Percentiles rank a stretch among this genome's conserved stretches.
These are phyloP conservation scores for Xylaria hypoxylon DNA, from an alignment of 2,329 filamentous ascomycete species.

Conservation along the genomic window DNA sequence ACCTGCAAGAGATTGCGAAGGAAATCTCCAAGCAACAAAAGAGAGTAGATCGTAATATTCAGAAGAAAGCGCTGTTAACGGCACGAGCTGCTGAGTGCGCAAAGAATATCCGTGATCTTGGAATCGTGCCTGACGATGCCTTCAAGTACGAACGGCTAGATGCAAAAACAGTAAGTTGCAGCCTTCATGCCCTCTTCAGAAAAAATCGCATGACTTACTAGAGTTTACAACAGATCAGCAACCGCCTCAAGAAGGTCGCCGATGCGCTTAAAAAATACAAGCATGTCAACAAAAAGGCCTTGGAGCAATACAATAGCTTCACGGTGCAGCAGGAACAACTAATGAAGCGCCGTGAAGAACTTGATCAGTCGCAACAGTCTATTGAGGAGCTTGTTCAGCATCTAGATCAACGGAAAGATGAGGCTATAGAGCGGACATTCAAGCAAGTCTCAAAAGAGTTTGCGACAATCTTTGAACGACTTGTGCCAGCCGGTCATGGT, in stretches of 20 bases:
- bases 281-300: slow-evolving; percentile 99
- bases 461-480: slow-evolving; percentile 89
- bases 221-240: slow-evolving; percentile 61
- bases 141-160: slow-evolving; percentile 91
- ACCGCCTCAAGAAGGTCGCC: slow-evolving; percentile 87
- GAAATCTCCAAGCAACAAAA: slow-evolving; percentile 89
- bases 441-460: slow-evolving; percentile 97
- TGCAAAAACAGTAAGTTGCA: slow-evolving; percentile 73
- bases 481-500: slow-evolving; percentile 93
- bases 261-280: slow-evolving; percentile 95
- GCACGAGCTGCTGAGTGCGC: slow-evolving; percentile 83
- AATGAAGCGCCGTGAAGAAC: slow-evolving; percentile 84
- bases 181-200: neutral
- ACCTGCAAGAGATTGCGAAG: slow-evolving; percentile 79
- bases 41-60: slow-evolving; percentile 89
- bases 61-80: slow-evolving; percentile 84
- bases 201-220: slow-evolving; percentile 31
- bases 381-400: slow-evolving; percentile 94
- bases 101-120: slow-evolving; percentile 91
- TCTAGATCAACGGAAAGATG: slow-evolving; percentile 94
- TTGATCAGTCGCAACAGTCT: slow-evolving; percentile 85
- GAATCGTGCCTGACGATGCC: slow-evolving; percentile 92
- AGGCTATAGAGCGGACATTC: slow-evolving; percentile 98
- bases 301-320: slow-evolving; percentile 98
- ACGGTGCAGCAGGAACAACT: slow-evolving; percentile 91